Evolutionary conservation across 805 yeast genomes (phyloP).

Genomic region (Candida sakaeoensis): DNA sequence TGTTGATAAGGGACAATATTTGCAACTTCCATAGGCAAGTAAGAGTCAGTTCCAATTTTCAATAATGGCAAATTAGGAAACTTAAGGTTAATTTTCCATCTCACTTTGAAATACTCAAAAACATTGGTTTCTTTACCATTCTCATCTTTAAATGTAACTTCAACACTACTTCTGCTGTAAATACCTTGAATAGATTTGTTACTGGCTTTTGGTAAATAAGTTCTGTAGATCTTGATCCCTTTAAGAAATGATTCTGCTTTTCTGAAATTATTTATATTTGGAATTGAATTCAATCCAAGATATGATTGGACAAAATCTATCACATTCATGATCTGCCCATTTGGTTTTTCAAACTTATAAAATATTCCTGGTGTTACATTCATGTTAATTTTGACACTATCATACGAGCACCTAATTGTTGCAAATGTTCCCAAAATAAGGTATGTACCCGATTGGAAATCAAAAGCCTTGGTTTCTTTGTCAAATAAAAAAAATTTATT

Average conservation of each 20-base stretch:
- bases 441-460: conserved; percentile 8
- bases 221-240: conserved; percentile 9
- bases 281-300: conserved; percentile 4
- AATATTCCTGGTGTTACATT: conserved; percentile 10
- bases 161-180: conserved; percentile 3
- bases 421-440: conserved; percentile 10
- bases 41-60: conserved; percentile 6
- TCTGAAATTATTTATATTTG: conserved; percentile 4
- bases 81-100: conserved; percentile 7
- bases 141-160: conserved; percentile 7
- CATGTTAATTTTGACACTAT: conserved; percentile 7
- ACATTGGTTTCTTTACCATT: conserved; percentile 4
- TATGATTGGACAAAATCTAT: conserved; percentile 9
- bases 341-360: conserved; percentile 7
- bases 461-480: conserved; percentile 3
- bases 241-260: conserved; percentile 5
- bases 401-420: conserved; percentile 8
- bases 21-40: conserved; percentile 10
- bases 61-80: conserved; percentile 7
- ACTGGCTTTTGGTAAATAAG: conserved; percentile 3
- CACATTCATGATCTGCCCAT: conserved; percentile 10
- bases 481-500: conserved; percentile 9
- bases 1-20: conserved; percentile 10
- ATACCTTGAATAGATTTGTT: conserved; percentile 9
- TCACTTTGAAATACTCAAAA: conserved; percentile 7